A percentile compares a stretch with the other conserved stretches of the same genome.
phyloP scores from a whole-genome alignment of 1,284 basidiomycete genomes.

The Rhodotorula mucilaginosa region DNA sequence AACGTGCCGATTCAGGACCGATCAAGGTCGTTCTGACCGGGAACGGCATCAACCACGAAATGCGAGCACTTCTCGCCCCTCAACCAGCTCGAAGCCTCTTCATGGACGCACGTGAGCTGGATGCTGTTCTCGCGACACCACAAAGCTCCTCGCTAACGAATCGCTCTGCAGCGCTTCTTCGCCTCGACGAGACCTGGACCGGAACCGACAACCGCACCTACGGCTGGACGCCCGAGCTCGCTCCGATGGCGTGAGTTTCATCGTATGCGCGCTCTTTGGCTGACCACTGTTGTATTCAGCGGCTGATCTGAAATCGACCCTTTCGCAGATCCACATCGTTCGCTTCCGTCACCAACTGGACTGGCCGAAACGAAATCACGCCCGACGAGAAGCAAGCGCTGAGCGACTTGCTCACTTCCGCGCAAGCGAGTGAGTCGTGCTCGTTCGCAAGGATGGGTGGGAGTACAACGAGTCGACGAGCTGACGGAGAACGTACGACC shows the following conservation, averaged over 20 bases:
- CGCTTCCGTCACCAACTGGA: slow-evolving; percentile 23
- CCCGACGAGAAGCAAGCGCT: slow-evolving; percentile 12
- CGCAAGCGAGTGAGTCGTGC: slow-evolving; percentile 25
- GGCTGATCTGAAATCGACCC: neutral
- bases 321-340: slow-evolving; percentile 19
- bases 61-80: slow-evolving; percentile 33
- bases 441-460: neutral
- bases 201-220: slow-evolving; percentile 30
- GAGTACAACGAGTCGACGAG: slow-evolving; percentile 1
- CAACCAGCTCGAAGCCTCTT: slow-evolving; percentile 34
- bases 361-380: slow-evolving; percentile 32
- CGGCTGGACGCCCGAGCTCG: slow-evolving; percentile 39
- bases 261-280: no score
- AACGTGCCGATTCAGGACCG: neutral
- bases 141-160: neutral
- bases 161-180: slow-evolving; percentile 30
- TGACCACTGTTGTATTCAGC: no score
- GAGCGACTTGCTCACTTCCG: slow-evolving; percentile 10
- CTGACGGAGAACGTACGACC: neutral
- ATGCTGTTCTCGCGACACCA: neutral
- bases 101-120: slow-evolving; percentile 37
- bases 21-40: slow-evolving; percentile 43
- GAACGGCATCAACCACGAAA: slow-evolving; percentile 39
- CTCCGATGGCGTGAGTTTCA: slow-evolving; percentile 39
- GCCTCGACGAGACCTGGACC: slow-evolving; percentile 24